Conservation (phyloP, 441 rosid species). For the Euphorbia corollata region DNA sequence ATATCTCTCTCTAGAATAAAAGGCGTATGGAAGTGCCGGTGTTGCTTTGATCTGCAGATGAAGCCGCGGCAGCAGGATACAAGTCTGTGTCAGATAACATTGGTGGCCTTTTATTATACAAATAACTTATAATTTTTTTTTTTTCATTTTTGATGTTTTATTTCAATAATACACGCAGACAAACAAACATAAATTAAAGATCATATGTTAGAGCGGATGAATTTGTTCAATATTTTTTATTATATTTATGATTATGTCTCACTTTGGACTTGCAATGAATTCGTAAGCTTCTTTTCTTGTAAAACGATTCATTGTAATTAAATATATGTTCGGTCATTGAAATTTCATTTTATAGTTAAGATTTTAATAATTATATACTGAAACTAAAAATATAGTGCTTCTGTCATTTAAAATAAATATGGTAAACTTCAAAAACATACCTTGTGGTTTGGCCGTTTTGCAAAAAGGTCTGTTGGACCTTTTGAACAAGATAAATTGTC, state of each 20-base stretch:
- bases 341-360: no score
- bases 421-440: no score
- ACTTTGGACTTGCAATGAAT: background rate
- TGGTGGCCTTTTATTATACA: constrained; percentile 16
- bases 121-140: background rate
- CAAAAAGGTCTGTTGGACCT: no score
- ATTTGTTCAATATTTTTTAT: background rate
- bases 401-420: no score
- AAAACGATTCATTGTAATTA: no score
- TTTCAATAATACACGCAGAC: background rate
- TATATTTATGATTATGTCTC: background rate
- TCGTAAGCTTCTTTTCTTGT: background rate
- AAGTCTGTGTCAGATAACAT: constrained; percentile 36
- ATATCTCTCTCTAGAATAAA: background rate
- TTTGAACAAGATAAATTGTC: no score
- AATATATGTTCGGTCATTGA: background rate
- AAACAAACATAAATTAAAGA: background rate
- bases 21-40: constrained; percentile 14
- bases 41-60: constrained; percentile 23
- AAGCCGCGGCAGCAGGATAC: constrained; percentile 28
- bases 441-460: no score
- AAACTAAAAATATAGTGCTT: no score
- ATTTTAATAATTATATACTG: no score
- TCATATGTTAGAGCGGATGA: background rate
- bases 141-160: background rate